A percentile compares a stretch with the other conserved stretches of the same genome.
These are phyloP conservation scores for Erodium trifolium DNA, from an alignment of 441 rosid genomes.

Conservation along the genomic window DNA sequence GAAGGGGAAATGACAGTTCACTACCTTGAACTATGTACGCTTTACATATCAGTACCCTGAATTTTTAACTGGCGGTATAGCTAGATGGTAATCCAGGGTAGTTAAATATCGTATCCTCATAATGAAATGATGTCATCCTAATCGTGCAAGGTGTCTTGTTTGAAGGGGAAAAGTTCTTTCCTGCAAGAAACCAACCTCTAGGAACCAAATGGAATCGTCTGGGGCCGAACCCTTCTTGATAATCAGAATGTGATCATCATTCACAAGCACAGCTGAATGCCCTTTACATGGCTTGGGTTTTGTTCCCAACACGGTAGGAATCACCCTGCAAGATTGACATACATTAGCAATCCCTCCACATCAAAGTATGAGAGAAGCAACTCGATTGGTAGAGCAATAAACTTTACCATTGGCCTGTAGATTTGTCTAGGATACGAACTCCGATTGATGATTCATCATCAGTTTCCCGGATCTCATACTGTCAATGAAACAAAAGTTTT, in stretches of 20 bases:
- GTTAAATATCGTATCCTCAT: too few species aligned
- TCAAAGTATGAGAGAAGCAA: conserved; percentile 17
- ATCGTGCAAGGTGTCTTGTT: too few species aligned
- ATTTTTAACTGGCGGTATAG: too few species aligned
- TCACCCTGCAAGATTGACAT: conserved; percentile 36
- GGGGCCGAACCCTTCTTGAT: conserved; percentile 55
- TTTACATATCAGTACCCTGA: too few species aligned
- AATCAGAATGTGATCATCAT: conserved; percentile 55
- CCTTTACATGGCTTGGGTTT: conserved; percentile 58
- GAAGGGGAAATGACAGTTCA: too few species aligned
- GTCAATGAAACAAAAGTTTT: conserved; percentile 23
- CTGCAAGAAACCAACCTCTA: conserved; percentile 55
- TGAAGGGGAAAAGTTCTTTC: conserved; percentile 1
- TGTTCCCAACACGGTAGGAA: conserved; percentile 54
- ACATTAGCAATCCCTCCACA: conserved; percentile 16
- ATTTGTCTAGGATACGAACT: conserved; percentile 46
- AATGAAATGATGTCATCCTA: too few species aligned
- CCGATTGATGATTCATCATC: conserved; percentile 45
- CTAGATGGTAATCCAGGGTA: too few species aligned
- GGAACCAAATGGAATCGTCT: conserved; percentile 85
- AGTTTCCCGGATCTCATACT: conserved; percentile 54
- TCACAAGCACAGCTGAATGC: conserved; percentile 44
- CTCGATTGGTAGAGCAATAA: conserved; percentile 3
- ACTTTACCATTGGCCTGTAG: conserved; percentile 51
- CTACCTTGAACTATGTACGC: too few species aligned